Conservation (phyloP, 768 basidiomycete genomes). For the Sarcodon sp. region DNA sequence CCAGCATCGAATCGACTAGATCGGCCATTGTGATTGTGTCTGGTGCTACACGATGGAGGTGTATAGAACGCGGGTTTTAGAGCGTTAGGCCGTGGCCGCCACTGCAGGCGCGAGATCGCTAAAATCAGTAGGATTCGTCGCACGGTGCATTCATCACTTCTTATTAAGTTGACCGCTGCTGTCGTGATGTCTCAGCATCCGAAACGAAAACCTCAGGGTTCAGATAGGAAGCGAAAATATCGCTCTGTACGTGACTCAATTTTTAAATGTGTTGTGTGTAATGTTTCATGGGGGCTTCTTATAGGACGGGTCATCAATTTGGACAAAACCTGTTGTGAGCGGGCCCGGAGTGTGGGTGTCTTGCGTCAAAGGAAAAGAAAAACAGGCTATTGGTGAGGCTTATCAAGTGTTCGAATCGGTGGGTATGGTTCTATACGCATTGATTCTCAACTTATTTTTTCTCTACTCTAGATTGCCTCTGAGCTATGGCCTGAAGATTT, state of each 20-base stretch:
- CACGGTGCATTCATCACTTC: no score
- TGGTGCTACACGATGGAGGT: not conserved
- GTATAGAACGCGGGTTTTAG: no score
- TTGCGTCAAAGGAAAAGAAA: conserved; percentile 78
- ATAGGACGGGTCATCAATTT: conserved; percentile 57
- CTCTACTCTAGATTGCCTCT: conserved; percentile 40
- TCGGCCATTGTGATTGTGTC: conserved; percentile 40
- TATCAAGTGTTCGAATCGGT: conserved; percentile 74
- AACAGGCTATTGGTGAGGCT: conserved; percentile 60
- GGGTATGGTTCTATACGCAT: conserved; percentile 12
- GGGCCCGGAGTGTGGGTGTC: conserved; percentile 83
- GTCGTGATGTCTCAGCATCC: no score
- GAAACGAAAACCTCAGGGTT: no score
- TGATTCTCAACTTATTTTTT: not conserved
- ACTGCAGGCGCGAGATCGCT: no score
- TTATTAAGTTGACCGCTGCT: no score
- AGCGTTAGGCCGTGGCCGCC: no score
- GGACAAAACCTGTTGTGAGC: conserved; percentile 53
- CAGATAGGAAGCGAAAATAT: no score
- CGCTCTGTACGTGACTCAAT: no score
- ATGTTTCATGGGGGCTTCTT: not conserved
- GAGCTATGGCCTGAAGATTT: conserved; percentile 51
- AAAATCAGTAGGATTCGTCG: no score
- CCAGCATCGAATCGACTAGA: conserved; percentile 85
- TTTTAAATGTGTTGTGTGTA: no score